Percentiles rank a stretch among this genome's conserved stretches.
These are phyloP conservation scores for Botryotinia convoluta DNA, from an alignment of 2,329 filamentous ascomycete species.

Conservation along the genomic window DNA sequence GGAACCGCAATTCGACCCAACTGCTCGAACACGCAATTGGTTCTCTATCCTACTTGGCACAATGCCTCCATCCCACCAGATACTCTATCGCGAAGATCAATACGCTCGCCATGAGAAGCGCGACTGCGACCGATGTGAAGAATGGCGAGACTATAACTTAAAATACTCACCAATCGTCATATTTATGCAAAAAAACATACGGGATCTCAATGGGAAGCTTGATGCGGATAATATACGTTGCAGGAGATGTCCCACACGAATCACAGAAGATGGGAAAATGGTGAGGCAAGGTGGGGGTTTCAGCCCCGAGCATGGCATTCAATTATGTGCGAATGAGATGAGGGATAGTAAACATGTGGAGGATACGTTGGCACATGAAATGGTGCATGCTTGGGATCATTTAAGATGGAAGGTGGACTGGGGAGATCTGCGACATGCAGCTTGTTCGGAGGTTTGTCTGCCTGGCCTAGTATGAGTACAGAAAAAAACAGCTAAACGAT, in stretches of 20 bases:
- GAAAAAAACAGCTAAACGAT: conserved; percentile 25
- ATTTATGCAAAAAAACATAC: conserved; percentile 81
- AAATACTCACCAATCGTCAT: conserved; percentile 80
- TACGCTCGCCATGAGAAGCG: conserved; percentile 72
- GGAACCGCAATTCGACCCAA: conserved; percentile 13
- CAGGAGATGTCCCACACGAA: conserved; percentile 65
- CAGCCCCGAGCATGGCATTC: conserved; percentile 78
- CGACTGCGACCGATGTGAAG: conserved; percentile 80
- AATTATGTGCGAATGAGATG: conserved; percentile 91
- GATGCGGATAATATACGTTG: conserved; percentile 76
- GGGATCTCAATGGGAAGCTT: conserved; percentile 73
- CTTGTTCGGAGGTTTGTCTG: conserved; percentile 78
- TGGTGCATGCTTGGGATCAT: conserved; percentile 97
- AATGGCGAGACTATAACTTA: conserved; percentile 79
- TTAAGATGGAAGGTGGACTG: conserved; percentile 88
- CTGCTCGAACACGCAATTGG: conserved; percentile 19
- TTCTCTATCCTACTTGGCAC: conserved; percentile 19
- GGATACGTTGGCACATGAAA: conserved; percentile 93
- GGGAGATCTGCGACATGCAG: conserved; percentile 78
- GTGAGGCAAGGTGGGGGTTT: conserved; percentile 77
- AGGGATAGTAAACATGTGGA: conserved; percentile 77
- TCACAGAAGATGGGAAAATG: conserved; percentile 49
- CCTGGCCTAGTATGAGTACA: background rate
- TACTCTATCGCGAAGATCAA: conserved; percentile 58
- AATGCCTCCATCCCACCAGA: conserved; percentile 16